Base-by-base conservation (phyloP, 2,329 filamentous ascomycete species). In the Fusarium sp. region DNA sequence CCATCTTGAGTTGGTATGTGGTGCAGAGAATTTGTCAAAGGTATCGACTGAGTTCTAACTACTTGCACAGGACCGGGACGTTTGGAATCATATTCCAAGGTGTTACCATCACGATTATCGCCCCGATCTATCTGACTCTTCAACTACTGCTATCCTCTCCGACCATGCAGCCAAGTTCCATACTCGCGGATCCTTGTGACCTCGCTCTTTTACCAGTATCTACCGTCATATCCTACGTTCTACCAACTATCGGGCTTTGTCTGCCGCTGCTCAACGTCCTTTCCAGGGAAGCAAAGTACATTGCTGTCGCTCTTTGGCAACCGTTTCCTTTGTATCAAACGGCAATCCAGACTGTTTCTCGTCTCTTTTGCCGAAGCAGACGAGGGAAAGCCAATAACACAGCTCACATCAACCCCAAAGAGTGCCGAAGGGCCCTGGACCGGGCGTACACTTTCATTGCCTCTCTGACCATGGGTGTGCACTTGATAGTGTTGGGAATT, bases 51-150 rank as follows among this genome's bases (percentile, higher is more conserved):
- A 31, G 5, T 15, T 34, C 2, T 39, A 40, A 8, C 51, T 28
- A 23, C 1, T 15, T 6, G 3, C 10, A 0, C 11, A 73, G 70
- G 70, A 73, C 70, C 9, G 70, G 70, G 27, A 60, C 59, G 0
- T 73, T 73, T n/a, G 70, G 70, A 0, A 62, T 73, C 9, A 40
- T 69, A 11, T 73, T 73, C 15, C 70, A 73, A 34, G 57, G 52
- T 5, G 51, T 69, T 13, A 73, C 70, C 3, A 71, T 73, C 4
- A 73, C 70, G 6, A 63, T 73, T 4, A 62, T 71, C 23, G 70
- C 70, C 1, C 70, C 70, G 5, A 62, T 73, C 6, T 73, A 73
- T 12, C 43, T 73, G 3, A 66, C 44, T 1, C 43, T 73, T 4
- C 70, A 73, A 48, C 58, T 73, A 4, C 43, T 73, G 2, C 30